Percentiles rank a stretch among this genome's conserved stretches.
phyloP scores from a whole-genome alignment of 306 rosid genomes.

The Erythrophleum fordii region DNA sequence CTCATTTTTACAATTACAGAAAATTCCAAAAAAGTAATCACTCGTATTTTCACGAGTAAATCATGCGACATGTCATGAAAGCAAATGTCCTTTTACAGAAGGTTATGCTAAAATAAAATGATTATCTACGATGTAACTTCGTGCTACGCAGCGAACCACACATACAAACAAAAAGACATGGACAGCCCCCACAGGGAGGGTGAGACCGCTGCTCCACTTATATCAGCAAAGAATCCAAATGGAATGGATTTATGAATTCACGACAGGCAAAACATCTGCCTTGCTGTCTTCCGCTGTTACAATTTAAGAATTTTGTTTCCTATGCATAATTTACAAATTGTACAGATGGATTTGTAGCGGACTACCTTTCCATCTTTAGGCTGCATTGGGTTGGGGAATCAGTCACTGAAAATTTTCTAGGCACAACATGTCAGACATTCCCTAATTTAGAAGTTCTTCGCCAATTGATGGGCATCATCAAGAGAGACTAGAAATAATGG shows the following conservation, averaged over 20 bases:
- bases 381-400: background rate
- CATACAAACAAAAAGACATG: no score
- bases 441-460: slow-evolving; percentile 23
- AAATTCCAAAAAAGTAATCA: background rate
- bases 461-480: slow-evolving; percentile 45
- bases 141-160: no score
- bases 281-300: slow-evolving; percentile 22
- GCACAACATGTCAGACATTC: slow-evolving; percentile 33
- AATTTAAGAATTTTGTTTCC: slow-evolving; percentile 28
- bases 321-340: background rate
- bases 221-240: no score
- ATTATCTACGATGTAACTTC: no score
- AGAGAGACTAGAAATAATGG: slow-evolving; percentile 35
- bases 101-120: background rate
- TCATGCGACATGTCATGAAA: background rate
- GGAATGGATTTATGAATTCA: slow-evolving; percentile 20
- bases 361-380: background rate
- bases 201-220: no score
- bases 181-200: no score
- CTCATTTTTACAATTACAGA: background rate
- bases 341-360: background rate
- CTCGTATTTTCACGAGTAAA: background rate
- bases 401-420: slow-evolving; percentile 14
- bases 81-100: background rate
- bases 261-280: slow-evolving; percentile 23